phyloP scores from a whole-genome alignment of 2,329 filamentous ascomycete genomes.

The Colletotrichum simmondsii region DNA sequence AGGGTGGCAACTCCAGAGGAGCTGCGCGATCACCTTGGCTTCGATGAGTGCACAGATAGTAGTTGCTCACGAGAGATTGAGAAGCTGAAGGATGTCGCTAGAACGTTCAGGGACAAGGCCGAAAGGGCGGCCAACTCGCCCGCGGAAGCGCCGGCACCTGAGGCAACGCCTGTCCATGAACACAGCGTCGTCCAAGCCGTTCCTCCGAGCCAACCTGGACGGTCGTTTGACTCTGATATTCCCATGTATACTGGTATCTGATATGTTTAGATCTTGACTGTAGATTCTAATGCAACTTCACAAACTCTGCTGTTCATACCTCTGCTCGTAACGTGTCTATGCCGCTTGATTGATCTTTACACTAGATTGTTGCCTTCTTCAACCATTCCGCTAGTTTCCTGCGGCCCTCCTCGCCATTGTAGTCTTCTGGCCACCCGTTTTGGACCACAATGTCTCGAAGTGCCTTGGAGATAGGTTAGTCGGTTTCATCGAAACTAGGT shows the following conservation, averaged over 20 bases:
- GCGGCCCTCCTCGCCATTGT: background rate
- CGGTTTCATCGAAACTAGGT: too few relatives aligned
- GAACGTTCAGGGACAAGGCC: conserved; percentile 5
- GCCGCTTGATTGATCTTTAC: background rate
- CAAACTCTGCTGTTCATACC: background rate
- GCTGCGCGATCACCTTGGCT: background rate
- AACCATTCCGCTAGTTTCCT: background rate
- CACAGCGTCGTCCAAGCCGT: background rate
- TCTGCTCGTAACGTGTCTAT: background rate
- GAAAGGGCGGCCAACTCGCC: background rate
- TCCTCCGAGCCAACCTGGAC: background rate
- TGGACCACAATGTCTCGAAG: background rate
- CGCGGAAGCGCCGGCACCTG: background rate
- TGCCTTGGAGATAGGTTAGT: background rate
- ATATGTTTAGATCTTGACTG: background rate
- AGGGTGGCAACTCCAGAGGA: background rate
- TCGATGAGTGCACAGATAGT: conserved; percentile 3
- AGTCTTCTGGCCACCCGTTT: background rate
- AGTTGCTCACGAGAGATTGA: conserved; percentile 2
- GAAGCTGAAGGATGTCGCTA: conserved; percentile 12
- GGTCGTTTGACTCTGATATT: background rate
- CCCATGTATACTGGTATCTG: background rate
- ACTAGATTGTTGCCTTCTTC: background rate
- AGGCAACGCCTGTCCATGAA: background rate
- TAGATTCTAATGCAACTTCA: background rate